Percentiles rank a stretch among this genome's conserved stretches.
Conservation (phyloP, 192 early-diverging fungal genomes). For the Blastocladiella britannica region DNA sequence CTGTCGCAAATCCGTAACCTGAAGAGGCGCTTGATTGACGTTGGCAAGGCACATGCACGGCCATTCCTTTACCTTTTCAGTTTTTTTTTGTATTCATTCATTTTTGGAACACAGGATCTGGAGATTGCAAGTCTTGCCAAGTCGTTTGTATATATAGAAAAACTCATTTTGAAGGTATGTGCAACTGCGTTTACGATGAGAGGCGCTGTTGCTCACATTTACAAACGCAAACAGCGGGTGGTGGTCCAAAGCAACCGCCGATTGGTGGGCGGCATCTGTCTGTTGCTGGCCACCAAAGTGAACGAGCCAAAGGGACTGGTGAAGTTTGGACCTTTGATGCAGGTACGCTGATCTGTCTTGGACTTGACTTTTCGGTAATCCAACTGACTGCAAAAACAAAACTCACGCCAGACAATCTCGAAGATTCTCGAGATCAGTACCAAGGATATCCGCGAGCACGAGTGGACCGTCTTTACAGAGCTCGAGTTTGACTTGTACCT, state of each 20-base stretch:
- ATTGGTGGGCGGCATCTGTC: conserved; percentile 50
- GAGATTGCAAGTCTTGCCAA: conserved; percentile 76
- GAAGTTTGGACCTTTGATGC: conserved; percentile 35
- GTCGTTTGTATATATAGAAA: conserved; percentile 89
- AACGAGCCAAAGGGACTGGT: conserved; percentile 64
- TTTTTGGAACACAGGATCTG: conserved; percentile 44
- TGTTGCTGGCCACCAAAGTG: conserved; percentile 64
- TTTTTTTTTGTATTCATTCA: conserved; percentile 3
- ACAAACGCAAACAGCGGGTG: conserved; percentile 19
- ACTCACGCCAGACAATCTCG: conserved; percentile 45
- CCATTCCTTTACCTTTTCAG: background rate
- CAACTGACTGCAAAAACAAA: conserved; percentile 5
- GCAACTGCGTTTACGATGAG: conserved; percentile 5
- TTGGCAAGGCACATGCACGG: conserved; percentile 24
- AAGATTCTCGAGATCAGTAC: conserved; percentile 50
- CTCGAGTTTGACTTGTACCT: conserved; percentile 82
- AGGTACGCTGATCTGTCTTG: conserved; percentile 12
- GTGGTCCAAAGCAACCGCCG: conserved; percentile 52
- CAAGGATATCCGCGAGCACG: conserved; percentile 63
- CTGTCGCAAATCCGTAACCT: conserved; percentile 71
- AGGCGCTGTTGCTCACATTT: background rate
- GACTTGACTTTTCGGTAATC: background rate
- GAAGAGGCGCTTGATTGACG: conserved; percentile 38
- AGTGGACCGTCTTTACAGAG: conserved; percentile 75
- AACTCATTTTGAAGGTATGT: conserved; percentile 51